phyloP scores from a whole-genome alignment of 495 filamentous ascomycete genomes.

The Trichoderma reesei region DNA sequence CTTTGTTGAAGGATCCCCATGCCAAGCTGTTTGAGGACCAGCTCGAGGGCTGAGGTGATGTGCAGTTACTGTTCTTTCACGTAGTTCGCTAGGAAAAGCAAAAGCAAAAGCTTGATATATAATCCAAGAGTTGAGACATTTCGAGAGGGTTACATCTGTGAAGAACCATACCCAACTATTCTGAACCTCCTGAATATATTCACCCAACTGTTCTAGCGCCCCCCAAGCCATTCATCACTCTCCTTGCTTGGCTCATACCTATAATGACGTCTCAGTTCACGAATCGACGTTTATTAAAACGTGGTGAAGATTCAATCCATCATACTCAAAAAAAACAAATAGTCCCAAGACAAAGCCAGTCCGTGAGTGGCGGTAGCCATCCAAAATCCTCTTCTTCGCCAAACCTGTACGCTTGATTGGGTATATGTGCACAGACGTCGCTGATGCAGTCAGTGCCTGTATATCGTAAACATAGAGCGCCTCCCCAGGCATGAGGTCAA shows the following conservation, averaged over 20 bases:
- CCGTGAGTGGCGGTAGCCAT: not conserved
- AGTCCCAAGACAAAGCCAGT: not conserved
- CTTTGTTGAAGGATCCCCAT: slow-evolving; percentile 22
- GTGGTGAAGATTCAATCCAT: not conserved
- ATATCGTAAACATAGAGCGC: not conserved
- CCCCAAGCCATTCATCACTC: too few species aligned
- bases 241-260: too few species aligned
- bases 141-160: too few species aligned
- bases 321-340: not conserved
- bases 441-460: not conserved
- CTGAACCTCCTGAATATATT: too few species aligned
- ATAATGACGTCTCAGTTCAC: too few species aligned
- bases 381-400: not conserved
- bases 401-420: not conserved
- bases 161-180: too few species aligned
- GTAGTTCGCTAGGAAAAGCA: not conserved
- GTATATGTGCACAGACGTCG: not conserved
- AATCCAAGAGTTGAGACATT: too few species aligned
- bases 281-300: too few species aligned
- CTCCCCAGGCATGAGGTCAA: not conserved
- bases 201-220: too few species aligned
- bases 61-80: not conserved
- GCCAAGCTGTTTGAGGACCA: slow-evolving; percentile 12
- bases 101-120: not conserved
- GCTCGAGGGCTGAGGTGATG: not conserved